Conservation (phyloP, 371 early-diverging fungal species). For the Dentiscutata heterogama region DNA sequence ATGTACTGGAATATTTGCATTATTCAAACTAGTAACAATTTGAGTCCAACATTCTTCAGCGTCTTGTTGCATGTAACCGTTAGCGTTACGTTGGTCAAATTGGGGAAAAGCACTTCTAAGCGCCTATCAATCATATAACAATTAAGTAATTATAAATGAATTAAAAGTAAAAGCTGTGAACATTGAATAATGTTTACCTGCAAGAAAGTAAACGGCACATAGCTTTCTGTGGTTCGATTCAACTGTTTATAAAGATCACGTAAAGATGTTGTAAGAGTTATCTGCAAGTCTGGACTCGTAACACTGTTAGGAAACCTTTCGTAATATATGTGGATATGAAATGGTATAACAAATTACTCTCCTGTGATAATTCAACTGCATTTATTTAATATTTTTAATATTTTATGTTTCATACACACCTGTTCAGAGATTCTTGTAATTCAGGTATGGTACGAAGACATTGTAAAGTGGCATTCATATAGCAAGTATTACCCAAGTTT, state of each 20-base stretch:
- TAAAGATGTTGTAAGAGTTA: conserved; percentile 77
- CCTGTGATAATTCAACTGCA: too few species aligned
- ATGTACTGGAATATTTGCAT: conserved; percentile 70
- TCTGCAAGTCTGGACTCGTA: conserved; percentile 60
- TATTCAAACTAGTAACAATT: conserved; percentile 71
- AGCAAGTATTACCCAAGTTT: conserved; percentile 99
- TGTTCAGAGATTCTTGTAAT: conserved; percentile 71
- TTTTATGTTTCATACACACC: conserved; percentile 47
- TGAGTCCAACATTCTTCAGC: conserved; percentile 98
- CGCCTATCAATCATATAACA: conserved; percentile 55
- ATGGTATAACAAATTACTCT: too few species aligned
- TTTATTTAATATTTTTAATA: too few species aligned
- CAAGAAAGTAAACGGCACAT: conserved; percentile 85
- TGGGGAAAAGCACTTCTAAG: conserved; percentile 88
- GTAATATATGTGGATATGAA: too few species aligned
- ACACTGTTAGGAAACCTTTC: conserved; percentile 47
- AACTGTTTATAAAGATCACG: conserved; percentile 79
- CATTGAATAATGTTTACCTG: conserved; percentile 54
- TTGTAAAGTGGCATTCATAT: conserved; percentile 98
- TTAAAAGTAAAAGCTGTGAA: neutral
- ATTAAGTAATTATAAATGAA: neutral
- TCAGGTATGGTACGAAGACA: conserved; percentile 93
- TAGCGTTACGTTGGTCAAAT: conserved; percentile 81
- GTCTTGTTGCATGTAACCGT: conserved; percentile 93
- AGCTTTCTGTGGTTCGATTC: conserved; percentile 73